Base-by-base conservation (phyloP, 306 rosid species). In the Cucurbita pepo region DNA sequence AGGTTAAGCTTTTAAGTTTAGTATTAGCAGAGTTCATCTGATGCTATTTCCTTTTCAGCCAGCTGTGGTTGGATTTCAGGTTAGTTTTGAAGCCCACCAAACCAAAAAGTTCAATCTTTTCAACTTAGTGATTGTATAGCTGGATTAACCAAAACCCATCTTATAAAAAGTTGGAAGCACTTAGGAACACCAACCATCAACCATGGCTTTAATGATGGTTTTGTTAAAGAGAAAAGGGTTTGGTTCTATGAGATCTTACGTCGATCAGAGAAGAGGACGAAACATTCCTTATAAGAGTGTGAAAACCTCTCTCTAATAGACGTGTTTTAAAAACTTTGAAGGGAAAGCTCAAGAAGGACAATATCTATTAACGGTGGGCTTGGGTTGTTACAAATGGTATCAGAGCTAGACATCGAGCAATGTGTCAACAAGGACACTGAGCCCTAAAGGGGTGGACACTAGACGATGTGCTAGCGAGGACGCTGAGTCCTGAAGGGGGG, bases 141-240 rank as follows among this genome's bases (percentile, higher is more conserved):
- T 58, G 66, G 34, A 59, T 14, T 15, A 59, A 15, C 4, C 30
- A 9, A 62, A 56, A 10, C 25, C 50, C 50, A 64, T 64, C 34
- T 43, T 14, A 47, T 67, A 3, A 47, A 47, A 67, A 67, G 55
- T 12, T 22, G 8, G 69, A 10, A 43, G 53, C n/a, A 64, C 53
- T 64, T 64, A 3, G 54, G 25, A 64, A 67, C 73, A 67, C 36
- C 51, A 67, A 67, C 47, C 56, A 44, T 25, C 51, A 67, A 67
- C 47, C 56, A 44, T 25, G 56, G 73, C 56, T 22, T 69, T 69
- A 69, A 69, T 69, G 45, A 69, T 69, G 58, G 73, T 14, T 69
- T 66, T 69, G 57, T 10, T 44, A 30, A 14, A 14, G 44, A 48
- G 22, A 69, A 50, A 45, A 47, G 25, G 34, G 8, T 65, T 65